phyloP scores from a whole-genome alignment of 2,329 filamentous ascomycete genomes.

The Pseudodiploospora longispora region DNA sequence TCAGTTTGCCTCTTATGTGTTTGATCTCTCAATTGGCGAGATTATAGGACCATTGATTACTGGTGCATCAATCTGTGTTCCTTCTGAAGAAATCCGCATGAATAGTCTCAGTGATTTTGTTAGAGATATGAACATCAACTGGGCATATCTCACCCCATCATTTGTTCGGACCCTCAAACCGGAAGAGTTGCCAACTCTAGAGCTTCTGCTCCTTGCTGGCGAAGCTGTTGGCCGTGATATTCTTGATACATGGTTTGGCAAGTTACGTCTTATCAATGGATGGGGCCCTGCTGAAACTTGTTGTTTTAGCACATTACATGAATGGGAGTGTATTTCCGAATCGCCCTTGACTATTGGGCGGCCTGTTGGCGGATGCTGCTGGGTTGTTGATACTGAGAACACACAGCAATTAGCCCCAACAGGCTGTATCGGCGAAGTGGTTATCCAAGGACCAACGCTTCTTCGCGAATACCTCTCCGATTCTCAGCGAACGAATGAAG shows the following conservation, averaged over 20 bases:
- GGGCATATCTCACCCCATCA: conserved; percentile 8
- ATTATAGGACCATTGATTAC: conserved; percentile 5
- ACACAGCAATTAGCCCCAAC: conserved; percentile 17
- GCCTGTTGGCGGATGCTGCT: conserved; percentile 6
- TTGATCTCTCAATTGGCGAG: conserved; percentile 11
- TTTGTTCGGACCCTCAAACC: conserved; percentile 9
- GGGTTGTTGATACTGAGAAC: conserved; percentile 6
- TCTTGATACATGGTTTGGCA: conserved; percentile 5
- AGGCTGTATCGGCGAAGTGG: conserved; percentile 26
- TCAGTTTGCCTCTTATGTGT: conserved; percentile 14
- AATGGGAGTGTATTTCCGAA: not conserved
- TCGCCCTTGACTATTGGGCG: conserved; percentile 1
- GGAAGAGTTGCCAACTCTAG: conserved; percentile 5
- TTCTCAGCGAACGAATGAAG: conserved; percentile 33
- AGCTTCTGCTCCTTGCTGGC: conserved; percentile 9
- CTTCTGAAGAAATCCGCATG: conserved; percentile 10
- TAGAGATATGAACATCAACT: not conserved
- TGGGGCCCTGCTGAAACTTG: conserved; percentile 14
- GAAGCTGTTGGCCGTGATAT: conserved; percentile 8
- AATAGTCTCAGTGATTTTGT: conserved; percentile 8
- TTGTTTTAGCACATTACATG: conserved; percentile 1
- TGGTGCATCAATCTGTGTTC: conserved; percentile 14
- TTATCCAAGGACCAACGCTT: conserved; percentile 35
- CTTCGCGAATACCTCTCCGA: conserved; percentile 42
- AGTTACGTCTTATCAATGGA: conserved; percentile 6